These are phyloP conservation scores for Magnolia officinalis DNA, from an alignment of 164 flowering plant genomes.

Conservation along the genomic window DNA sequence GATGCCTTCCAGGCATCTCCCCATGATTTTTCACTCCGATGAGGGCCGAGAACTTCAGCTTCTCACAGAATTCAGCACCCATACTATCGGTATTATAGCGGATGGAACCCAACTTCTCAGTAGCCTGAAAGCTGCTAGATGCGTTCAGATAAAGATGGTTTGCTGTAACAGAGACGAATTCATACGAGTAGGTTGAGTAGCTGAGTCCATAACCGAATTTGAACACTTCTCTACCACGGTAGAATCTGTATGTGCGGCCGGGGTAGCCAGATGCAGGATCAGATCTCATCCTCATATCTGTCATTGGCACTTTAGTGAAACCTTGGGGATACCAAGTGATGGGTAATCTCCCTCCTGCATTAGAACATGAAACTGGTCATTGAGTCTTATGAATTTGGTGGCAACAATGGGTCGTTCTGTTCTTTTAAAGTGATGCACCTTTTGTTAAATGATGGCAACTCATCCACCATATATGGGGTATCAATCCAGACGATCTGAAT, in stretches of 20 bases:
- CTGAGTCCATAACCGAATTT: constrained; percentile 82
- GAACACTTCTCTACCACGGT: constrained; percentile 53
- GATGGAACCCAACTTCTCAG: constrained; percentile 12
- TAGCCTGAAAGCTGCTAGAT: constrained; percentile 11
- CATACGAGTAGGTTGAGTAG: constrained; percentile 59
- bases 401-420: not conserved
- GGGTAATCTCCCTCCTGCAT: constrained; percentile 88
- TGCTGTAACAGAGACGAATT: constrained; percentile 33
- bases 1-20: constrained; percentile 69
- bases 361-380: not conserved
- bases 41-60: constrained; percentile 30
- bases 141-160: constrained; percentile 40
- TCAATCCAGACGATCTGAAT: too few species aligned
- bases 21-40: constrained; percentile 61
- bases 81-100: constrained; percentile 38
- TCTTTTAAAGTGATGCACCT: not conserved
- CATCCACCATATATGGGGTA: too few species aligned
- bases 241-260: constrained; percentile 85
- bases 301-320: constrained; percentile 68
- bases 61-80: constrained; percentile 42
- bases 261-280: constrained; percentile 57
- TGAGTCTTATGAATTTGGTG: not conserved
- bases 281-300: constrained; percentile 87
- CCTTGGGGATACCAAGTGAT: constrained; percentile 86
- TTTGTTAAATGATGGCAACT: too few species aligned